A percentile compares a stretch with the other conserved stretches of the same genome.
Evolutionary conservation across 805 yeast species (phyloP).

Genomic region (Saccharomycopsis schoenii): DNA sequence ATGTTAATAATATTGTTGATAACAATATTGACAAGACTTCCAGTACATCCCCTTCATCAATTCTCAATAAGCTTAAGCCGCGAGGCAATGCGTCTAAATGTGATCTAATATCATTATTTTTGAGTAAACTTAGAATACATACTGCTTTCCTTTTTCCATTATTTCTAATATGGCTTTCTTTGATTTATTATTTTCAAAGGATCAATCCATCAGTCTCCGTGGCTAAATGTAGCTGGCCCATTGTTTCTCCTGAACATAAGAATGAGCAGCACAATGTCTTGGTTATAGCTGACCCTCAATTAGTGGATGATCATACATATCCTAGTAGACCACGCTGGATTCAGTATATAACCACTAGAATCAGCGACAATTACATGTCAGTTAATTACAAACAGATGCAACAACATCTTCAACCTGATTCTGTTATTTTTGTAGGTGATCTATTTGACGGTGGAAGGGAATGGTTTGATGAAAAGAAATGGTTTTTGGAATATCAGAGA

Average conservation of each 20-base stretch:
- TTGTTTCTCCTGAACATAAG: neutral
- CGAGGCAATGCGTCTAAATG: no score
- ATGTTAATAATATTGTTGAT: neutral
- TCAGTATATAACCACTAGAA: slow-evolving; percentile 44
- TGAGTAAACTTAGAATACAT: slow-evolving; percentile 13
- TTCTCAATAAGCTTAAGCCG: neutral
- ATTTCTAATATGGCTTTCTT: slow-evolving; percentile 32
- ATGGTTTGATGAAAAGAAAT: slow-evolving; percentile 54
- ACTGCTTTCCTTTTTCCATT: slow-evolving; percentile 16
- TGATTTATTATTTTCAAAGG: slow-evolving; percentile 47
- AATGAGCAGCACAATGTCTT: slow-evolving; percentile 30
- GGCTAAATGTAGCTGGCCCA: slow-evolving; percentile 29
- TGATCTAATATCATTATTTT: neutral
- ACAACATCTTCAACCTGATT: slow-evolving; percentile 55
- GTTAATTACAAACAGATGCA: slow-evolving; percentile 62
- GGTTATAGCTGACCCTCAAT: slow-evolving; percentile 87
- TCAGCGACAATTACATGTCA: slow-evolving; percentile 72
- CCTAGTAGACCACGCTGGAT: slow-evolving; percentile 51
- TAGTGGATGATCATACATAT: slow-evolving; percentile 82
- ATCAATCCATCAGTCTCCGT: slow-evolving; percentile 37
- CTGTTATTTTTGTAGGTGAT: slow-evolving; percentile 79
- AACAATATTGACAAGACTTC: neutral
- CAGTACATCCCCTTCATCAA: neutral
- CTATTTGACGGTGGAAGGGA: slow-evolving; percentile 91
- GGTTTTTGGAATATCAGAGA: slow-evolving; percentile 64